Percentiles rank a stretch among this genome's conserved stretches.
Evolutionary conservation across 2,329 filamentous ascomycete genomes (phyloP).

Genomic region (Fusarium sp.): DNA sequence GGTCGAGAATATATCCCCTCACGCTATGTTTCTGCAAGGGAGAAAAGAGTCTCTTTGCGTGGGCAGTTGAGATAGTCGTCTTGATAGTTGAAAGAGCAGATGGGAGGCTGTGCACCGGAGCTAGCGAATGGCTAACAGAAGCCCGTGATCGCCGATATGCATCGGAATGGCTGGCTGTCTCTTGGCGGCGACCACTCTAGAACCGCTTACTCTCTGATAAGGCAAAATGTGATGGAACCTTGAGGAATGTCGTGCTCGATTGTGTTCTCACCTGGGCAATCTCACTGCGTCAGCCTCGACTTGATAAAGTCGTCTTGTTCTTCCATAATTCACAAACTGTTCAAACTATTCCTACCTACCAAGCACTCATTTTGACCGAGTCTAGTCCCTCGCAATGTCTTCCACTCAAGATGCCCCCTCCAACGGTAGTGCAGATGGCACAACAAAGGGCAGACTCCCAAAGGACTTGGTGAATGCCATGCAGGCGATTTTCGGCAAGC

Average conservation of each 20-base stretch:
- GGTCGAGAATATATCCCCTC: not conserved
- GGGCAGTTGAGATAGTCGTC: not conserved
- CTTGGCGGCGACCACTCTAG: not conserved
- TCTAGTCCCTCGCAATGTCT: not conserved
- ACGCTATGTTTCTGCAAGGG: not conserved
- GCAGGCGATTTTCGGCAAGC: slow-evolving; percentile 28
- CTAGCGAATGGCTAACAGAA: not conserved
- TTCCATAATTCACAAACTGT: not conserved
- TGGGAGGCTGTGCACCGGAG: not conserved
- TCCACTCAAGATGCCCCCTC: not conserved
- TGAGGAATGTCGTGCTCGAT: not conserved
- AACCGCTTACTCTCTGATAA: not conserved
- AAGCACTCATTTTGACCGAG: not conserved
- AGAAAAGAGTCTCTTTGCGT: not conserved
- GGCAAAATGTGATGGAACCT: not conserved
- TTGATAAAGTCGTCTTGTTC: not conserved
- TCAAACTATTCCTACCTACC: not conserved
- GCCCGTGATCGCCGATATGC: not conserved
- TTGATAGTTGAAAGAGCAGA: not conserved
- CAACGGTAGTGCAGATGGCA: not conserved
- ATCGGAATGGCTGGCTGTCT: not conserved
- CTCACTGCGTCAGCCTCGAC: not conserved
- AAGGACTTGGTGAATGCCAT: slow-evolving; percentile 23
- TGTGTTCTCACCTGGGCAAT: not conserved
- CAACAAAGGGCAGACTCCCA: not conserved